Percentiles rank a stretch among this genome's conserved stretches.
These are phyloP conservation scores for Thalassiosira hispida DNA, from an alignment of 352 stramenopile species.

Conservation along the genomic window DNA sequence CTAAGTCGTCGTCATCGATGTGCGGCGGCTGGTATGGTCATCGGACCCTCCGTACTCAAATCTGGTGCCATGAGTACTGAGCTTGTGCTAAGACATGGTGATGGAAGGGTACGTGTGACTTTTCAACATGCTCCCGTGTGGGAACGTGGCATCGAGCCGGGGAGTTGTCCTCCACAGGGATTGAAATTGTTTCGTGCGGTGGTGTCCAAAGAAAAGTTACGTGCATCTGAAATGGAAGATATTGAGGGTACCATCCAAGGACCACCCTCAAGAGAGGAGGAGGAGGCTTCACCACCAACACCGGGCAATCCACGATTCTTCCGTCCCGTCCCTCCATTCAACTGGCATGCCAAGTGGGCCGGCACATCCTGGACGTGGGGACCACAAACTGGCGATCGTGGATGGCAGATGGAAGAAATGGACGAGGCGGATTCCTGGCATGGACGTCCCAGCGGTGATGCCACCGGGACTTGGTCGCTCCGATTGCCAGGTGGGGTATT, in stretches of 20 bases:
- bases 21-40: slow-evolving; percentile 64
- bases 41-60: slow-evolving; percentile 68
- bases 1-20: slow-evolving; percentile 57
- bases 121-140: slow-evolving; percentile 84
- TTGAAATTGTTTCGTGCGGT: slow-evolving; percentile 78
- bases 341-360: slow-evolving; percentile 80
- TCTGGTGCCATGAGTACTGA: slow-evolving; percentile 79
- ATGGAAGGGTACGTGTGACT: slow-evolving; percentile 74
- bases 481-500: slow-evolving; percentile 68
- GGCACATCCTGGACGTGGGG: slow-evolving; percentile 83
- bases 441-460: slow-evolving; percentile 74
- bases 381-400: slow-evolving; percentile 71
- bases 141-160: slow-evolving; percentile 72
- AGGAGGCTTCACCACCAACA: slow-evolving; percentile 51
- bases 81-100: slow-evolving; percentile 70
- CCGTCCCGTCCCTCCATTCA: slow-evolving; percentile 72
- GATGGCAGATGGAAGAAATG: slow-evolving; percentile 74
- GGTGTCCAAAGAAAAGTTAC: slow-evolving; percentile 71
- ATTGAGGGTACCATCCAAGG: slow-evolving; percentile 45
- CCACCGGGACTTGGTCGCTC: slow-evolving; percentile 64
- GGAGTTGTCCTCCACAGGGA: slow-evolving; percentile 74
- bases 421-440: slow-evolving; percentile 82
- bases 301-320: slow-evolving; percentile 75
- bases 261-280: slow-evolving; percentile 60
- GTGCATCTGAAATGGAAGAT: slow-evolving; percentile 12